These are phyloP conservation scores for Bidens hawaiensis DNA, from an alignment of 140 eudicot genomes.

Conservation along the genomic window DNA sequence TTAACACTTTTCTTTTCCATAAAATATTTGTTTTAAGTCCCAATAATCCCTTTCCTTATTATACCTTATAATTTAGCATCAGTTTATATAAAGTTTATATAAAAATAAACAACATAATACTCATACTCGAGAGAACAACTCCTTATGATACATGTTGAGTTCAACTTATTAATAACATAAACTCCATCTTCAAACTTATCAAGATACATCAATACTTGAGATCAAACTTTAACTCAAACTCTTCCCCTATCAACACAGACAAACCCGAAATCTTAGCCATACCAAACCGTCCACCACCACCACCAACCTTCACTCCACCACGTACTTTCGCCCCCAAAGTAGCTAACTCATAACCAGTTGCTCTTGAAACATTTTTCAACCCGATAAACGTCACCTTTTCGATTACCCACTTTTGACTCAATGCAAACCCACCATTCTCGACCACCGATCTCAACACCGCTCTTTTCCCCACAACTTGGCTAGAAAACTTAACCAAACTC, in stretches of 20 bases:
- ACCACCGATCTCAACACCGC: constrained; percentile 41
- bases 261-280: constrained; percentile 33
- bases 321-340: not conserved
- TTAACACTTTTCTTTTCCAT: too few relatives aligned
- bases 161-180: not conserved
- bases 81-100: too few relatives aligned
- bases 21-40: too few relatives aligned
- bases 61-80: too few relatives aligned
- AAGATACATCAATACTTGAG: not conserved
- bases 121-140: not conserved
- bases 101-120: not conserved
- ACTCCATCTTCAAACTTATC: not conserved
- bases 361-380: constrained; percentile 27
- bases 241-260: constrained; percentile 40
- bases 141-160: not conserved
- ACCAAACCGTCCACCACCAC: constrained; percentile 34
- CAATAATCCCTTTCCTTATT: too few relatives aligned
- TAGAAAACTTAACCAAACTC: constrained; percentile 39
- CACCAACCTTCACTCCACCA: constrained; percentile 14
- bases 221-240: constrained; percentile 35
- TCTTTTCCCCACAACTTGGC: constrained; percentile 19
- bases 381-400: constrained; percentile 64
- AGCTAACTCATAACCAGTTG: not conserved
- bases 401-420: constrained; percentile 41
- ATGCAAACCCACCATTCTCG: constrained; percentile 48